These are phyloP conservation scores for Sporothrix sp. DNA, from an alignment of 2,329 filamentous ascomycete species.

Conservation along the genomic window DNA sequence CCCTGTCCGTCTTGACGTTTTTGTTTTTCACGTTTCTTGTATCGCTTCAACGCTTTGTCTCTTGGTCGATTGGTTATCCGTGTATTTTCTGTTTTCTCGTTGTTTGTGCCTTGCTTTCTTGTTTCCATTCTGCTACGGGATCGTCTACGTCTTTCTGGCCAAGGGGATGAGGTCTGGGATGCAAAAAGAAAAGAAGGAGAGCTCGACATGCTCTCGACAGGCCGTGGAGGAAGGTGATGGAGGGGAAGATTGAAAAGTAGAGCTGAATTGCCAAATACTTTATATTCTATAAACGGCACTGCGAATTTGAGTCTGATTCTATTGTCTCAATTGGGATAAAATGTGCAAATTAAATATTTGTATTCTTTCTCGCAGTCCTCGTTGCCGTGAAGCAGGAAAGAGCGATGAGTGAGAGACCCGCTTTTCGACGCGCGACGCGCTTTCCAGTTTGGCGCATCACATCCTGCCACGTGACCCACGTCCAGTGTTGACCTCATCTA, in stretches of 20 bases:
- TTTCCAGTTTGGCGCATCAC: background rate
- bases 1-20: background rate
- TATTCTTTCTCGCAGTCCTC: too few species aligned
- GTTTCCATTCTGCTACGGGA: background rate
- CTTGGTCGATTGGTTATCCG: background rate
- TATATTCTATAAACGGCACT: too few species aligned
- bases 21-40: background rate
- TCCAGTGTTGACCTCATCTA: too few species aligned
- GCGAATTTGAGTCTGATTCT: too few species aligned
- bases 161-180: background rate
- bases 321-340: too few species aligned
- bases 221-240: background rate
- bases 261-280: too few species aligned
- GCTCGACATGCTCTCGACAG: too few species aligned
- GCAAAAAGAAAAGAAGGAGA: background rate
- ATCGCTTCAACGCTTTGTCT: background rate
- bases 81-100: background rate
- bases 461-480: slow-evolving; percentile 2
- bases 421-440: slow-evolving; percentile 5
- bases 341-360: too few species aligned
- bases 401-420: background rate
- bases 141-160: background rate
- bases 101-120: background rate
- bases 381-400: background rate
- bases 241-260: too few species aligned